These are phyloP conservation scores for Zymoseptoria ardabiliae DNA, from an alignment of 2,329 filamentous ascomycete species.

Conservation along the genomic window DNA sequence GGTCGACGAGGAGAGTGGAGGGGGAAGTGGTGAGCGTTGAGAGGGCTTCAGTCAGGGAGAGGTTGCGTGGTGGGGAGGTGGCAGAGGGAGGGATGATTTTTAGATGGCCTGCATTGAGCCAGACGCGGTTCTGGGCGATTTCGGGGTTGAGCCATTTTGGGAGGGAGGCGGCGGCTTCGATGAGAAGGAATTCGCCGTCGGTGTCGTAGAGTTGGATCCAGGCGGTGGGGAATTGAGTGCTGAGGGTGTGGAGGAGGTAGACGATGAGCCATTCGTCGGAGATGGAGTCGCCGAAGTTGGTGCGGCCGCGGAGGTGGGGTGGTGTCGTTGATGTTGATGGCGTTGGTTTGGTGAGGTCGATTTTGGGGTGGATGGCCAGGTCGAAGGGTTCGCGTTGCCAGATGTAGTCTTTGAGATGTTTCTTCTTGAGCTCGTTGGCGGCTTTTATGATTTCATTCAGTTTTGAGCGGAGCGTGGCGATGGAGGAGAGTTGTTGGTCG, in stretches of 20 bases:
- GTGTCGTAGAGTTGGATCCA: constrained; percentile 82
- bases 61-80: constrained; percentile 30
- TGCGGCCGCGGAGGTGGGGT: constrained; percentile 57
- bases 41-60: constrained; percentile 61
- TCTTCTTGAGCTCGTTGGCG: constrained; percentile 55
- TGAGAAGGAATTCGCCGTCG: constrained; percentile 90
- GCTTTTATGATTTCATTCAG: constrained; percentile 68
- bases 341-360: constrained; percentile 9
- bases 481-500: constrained; percentile 43
- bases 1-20: constrained; percentile 59
- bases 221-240: constrained; percentile 60
- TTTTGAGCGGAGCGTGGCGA: constrained; percentile 51
- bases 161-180: constrained; percentile 82
- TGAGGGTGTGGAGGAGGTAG: constrained; percentile 76
- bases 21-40: constrained; percentile 51
- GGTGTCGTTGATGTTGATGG: constrained; percentile 5
- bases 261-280: constrained; percentile 98
- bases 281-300: constrained; percentile 87
- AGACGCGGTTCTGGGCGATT: constrained; percentile 78
- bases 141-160: constrained; percentile 90
- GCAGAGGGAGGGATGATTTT: constrained; percentile 56
- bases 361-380: constrained; percentile 53
- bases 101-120: constrained; percentile 74
- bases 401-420: constrained; percentile 74
- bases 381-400: constrained; percentile 85